Evolutionary conservation across 495 filamentous ascomycete genomes (phyloP).

Genomic region (Daldinia loculata): DNA sequence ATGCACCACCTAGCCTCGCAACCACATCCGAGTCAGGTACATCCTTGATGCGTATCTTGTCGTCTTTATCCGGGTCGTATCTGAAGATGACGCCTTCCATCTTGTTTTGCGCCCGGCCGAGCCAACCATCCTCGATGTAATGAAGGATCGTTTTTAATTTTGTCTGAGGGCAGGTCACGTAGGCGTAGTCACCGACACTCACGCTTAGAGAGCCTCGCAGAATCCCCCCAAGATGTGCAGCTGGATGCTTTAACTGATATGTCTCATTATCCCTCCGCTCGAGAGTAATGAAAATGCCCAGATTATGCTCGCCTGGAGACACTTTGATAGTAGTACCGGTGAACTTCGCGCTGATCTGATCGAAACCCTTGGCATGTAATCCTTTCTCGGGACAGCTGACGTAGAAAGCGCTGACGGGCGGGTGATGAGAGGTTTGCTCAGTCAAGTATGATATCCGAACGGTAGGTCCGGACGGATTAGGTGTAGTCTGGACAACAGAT

Average conservation of each 20-base stretch:
- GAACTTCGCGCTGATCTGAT: constrained; percentile 97
- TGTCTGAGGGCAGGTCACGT: constrained; percentile 84
- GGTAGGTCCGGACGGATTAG: constrained; percentile 58
- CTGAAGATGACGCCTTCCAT: constrained; percentile 91
- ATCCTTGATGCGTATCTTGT: constrained; percentile 78
- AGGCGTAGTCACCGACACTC: constrained; percentile 87
- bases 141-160: constrained; percentile 89
- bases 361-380: constrained; percentile 86
- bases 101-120: constrained; percentile 88
- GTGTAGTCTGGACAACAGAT: constrained; percentile 52
- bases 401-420: constrained; percentile 95
- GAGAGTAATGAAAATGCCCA: constrained; percentile 93
- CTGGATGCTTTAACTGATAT: constrained; percentile 93
- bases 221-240: constrained; percentile 90
- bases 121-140: constrained; percentile 94
- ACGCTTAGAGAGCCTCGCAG: constrained; percentile 83
- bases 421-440: constrained; percentile 98
- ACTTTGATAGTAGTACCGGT: constrained; percentile 94
- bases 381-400: constrained; percentile 93
- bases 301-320: constrained; percentile 87
- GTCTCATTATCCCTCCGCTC: constrained; percentile 82
- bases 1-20: constrained; percentile 82
- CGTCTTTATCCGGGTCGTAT: constrained; percentile 84
- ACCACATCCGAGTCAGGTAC: constrained; percentile 84
- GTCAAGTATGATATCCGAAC: constrained; percentile 91